Base-by-base conservation (phyloP, 129 eudicot species). In the Apium graveolens region DNA sequence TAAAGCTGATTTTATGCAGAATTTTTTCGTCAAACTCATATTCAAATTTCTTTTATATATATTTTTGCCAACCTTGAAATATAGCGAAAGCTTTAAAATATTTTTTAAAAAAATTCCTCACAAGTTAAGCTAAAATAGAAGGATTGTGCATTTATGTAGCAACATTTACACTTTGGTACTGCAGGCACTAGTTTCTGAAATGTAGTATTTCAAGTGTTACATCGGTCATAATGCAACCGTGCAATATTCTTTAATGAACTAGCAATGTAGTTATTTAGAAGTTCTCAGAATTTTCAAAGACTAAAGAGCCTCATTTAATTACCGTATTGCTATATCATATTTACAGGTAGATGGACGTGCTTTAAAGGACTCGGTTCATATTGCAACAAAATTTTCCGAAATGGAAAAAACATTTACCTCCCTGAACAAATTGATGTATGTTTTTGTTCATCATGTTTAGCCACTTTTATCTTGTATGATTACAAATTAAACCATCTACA, bases 281-380 rank as follows among this genome's bases (percentile, higher is more conserved):
- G 9, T 72, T 26, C n/a, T 24, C 9, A 24, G 7, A 74, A 27
- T 46, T 74, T 16, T 46, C 2, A 44, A 44, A 44, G 48, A 44
- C 16, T 20, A 46, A 74, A 49, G 66, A 20, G 68, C 78, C 17
- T 6, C 13, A n/a, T 20, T 26, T 63, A 77, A 13, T 35, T 26
- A 57, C 14, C 8, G 32, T 20, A 53, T 35, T 20, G 53, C 49
- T 78, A 29, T 70, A 76, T 84, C 46, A n/a, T 73, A 42, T 72
- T 83, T 80, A 74, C 79, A 95, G 97, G 92, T 92, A 76, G 85
- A 83, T 76, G 93, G 92, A 80, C 87, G 87, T 75, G 99, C 99
- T 78, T 81, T 92, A 38, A 85, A 88, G 83, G 99, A 96, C 85
- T 92, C 97, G 0, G 78, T 96, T 75, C 93, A 85, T 75, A 96